Evolutionary conservation across 148 eudicot species (phyloP).

Genomic region (Heliosperma pusillum): DNA sequence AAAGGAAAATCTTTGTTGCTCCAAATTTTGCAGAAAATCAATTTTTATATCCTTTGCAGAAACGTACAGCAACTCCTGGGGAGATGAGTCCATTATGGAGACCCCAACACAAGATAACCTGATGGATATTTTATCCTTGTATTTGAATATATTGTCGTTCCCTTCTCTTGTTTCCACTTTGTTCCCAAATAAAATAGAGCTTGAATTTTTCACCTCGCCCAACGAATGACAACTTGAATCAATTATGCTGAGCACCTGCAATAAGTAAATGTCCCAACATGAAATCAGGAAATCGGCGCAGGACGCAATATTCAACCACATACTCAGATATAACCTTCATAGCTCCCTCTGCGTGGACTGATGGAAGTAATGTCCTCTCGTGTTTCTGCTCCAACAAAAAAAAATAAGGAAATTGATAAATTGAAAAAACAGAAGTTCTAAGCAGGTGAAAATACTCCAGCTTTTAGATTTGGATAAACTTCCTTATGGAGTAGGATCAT

Average conservation of each 20-base stretch:
- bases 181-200: conserved; percentile 34
- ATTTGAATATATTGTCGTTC: conserved; percentile 35
- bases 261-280: conserved; percentile 8
- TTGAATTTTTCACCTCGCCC: conserved; percentile 46
- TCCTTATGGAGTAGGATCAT: conserved; percentile 3
- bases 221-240: conserved; percentile 77
- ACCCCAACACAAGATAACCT: conserved; percentile 75
- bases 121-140: conserved; percentile 62
- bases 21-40: conserved; percentile 63
- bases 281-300: conserved; percentile 9
- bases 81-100: conserved; percentile 72
- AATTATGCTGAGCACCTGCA: conserved; percentile 81
- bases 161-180: conserved; percentile 39
- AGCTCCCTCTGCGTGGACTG: conserved; percentile 95
- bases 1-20: conserved; percentile 64
- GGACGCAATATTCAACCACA: neutral
- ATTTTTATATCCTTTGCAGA: conserved; percentile 60
- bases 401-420: too few relatives aligned
- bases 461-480: neutral
- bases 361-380: conserved; percentile 67
- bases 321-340: conserved; percentile 50
- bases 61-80: conserved; percentile 90
- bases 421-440: conserved; percentile 10
- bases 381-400: conserved; percentile 50
- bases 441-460: neutral